Evolutionary conservation across 345 rosid genomes (phyloP), one percentile per base, ranked within the genome.

Genomic region (Garcia nutans): DNA sequence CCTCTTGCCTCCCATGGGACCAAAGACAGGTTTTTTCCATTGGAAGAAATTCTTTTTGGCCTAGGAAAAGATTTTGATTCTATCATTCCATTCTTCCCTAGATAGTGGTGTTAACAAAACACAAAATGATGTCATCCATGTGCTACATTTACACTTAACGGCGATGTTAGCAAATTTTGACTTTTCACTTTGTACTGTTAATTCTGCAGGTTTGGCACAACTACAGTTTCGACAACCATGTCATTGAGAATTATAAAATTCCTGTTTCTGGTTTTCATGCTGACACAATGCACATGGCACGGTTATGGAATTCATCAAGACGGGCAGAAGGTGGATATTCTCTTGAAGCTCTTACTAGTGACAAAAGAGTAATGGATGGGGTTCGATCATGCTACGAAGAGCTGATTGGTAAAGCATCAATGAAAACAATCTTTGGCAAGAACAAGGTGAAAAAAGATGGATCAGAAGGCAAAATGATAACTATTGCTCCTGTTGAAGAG

Each of bases 271-370:
- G 99, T 52, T 96, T 96, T 85, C 90, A 92, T 81, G 99, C 96
- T 8, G 99, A 96, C 78, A 96, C 99, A 72, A 91, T 96, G 94
- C 99, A 93, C 88, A 93, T 96, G 99, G 99, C 99, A 59, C 86
- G 98, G 24, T 80, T 93, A 65, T 93, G 98, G 97, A 87, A 96
- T 86, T 92, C 99, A 41, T 89, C 98, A n/a, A 86, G 98, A 77
- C 87, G 84, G 54, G 83, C 82, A 62, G 78, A 70, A 0, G 98
- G 99, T 84, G 99, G 97, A 12, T 96, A 96, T 84, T 91, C 98
- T 71, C 98, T 96, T 73, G 98, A 93, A 88, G 98, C 93, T 70
- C 98, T 96, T 70, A 90, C 98, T 3, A 79, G 93, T 70, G 93
- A 96, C 71, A 73, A 65, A 71, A 83, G 69, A 54, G 89, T 96